Conservation (phyloP, 257 asterid genomes). For the Coffea eugenioides region DNA sequence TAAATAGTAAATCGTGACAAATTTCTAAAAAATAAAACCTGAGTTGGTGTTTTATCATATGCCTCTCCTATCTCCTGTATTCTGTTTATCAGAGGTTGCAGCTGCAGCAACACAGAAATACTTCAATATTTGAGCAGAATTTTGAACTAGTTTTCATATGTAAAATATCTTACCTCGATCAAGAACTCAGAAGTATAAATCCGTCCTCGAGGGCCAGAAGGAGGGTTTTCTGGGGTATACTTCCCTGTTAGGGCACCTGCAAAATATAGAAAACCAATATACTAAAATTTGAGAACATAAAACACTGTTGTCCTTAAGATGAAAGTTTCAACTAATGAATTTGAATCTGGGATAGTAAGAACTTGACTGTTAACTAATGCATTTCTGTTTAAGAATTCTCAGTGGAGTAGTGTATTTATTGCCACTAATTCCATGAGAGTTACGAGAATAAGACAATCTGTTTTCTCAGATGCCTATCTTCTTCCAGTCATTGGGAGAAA, state of each 20-base stretch:
- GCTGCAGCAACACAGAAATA: constrained; percentile 45
- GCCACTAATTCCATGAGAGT: too few relatives aligned
- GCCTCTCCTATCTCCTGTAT: constrained; percentile 75
- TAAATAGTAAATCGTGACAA: too few relatives aligned
- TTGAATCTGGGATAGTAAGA: not conserved
- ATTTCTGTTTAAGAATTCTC: too few relatives aligned
- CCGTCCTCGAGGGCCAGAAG: constrained; percentile 84
- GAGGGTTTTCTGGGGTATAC: constrained; percentile 73
- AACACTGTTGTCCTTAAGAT: not conserved
- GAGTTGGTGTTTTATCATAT: constrained; percentile 72
- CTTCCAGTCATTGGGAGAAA: too few relatives aligned
- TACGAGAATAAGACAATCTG: too few relatives aligned
- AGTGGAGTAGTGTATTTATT: too few relatives aligned
- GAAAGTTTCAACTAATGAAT: constrained; percentile 6
- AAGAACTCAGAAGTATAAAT: constrained; percentile 78
- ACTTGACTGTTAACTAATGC: too few relatives aligned
- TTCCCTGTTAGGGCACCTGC: constrained; percentile 93
- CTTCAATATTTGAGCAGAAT: constrained; percentile 11
- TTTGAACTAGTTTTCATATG: not conserved
- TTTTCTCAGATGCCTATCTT: too few relatives aligned
- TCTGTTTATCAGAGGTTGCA: constrained; percentile 70
- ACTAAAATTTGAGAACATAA: not conserved
- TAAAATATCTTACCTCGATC: constrained; percentile 46
- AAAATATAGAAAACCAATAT: constrained; percentile 12
- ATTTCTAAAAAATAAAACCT: constrained; percentile 39